Base-by-base conservation (phyloP, 768 basidiomycete species). In the Podaxis carcinomalis region DNA sequence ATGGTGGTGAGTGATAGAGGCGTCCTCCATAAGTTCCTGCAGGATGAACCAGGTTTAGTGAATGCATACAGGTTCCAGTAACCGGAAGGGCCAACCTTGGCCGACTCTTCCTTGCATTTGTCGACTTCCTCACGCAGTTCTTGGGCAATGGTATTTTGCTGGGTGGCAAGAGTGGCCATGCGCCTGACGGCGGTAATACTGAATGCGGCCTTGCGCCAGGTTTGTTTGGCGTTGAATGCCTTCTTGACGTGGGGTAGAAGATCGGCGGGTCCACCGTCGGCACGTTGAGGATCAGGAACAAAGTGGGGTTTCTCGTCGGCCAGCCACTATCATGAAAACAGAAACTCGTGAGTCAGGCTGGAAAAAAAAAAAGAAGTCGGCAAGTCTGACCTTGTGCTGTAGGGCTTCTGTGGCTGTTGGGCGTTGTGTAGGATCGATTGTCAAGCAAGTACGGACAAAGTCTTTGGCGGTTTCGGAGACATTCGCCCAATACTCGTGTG, bases 211-310 rank as follows among this genome's bases (percentile, higher is more conserved):
- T 90, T 92, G 66, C 89, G 88, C 92, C 92, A 96, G 16, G 92
- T 85, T 74, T 83, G 84, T 77, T 84, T 91, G 35, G 93, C 94
- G 70, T 97, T 86, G 77, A 97, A 95, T 32, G 86, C 88, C 74
- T 85, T 91, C 80, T 88, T 92, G 74, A 98, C 89, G 49, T 90
- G 84, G 28, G 96, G 95, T 67, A 98, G 75, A 68, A 98, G 79
- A 76, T 97, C 87, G 23, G 83, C 83, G 27, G 87, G 86, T 47
- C 77, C 78, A 50, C 89, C 90, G 54, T 76, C 78, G 37, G 80
- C 74, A 62, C 78, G 81, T 11, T 16, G 7, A 59, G 82, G 81
- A 66, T 88, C 86, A 37, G 81, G 74, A 37, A 92, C 90, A 72
- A 84, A 91, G 77, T 92, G 86, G 21, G 88, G 87, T 60, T 79